Conservation (phyloP, 1,284 basidiomycete species). For the Volvariella volvacea region DNA sequence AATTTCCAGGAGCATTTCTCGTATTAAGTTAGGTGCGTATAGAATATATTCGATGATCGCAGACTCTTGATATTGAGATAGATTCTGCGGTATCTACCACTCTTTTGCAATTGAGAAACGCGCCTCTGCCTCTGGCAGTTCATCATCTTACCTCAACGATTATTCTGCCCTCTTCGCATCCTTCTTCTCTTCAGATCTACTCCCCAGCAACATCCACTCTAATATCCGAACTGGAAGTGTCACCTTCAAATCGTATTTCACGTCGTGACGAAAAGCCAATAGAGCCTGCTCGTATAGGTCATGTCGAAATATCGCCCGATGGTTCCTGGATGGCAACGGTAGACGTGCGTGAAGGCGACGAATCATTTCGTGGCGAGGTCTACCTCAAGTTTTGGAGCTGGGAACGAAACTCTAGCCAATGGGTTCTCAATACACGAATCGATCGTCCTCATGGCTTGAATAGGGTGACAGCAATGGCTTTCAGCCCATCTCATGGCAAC, state of each 20-base stretch:
- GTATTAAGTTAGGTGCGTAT: constrained; percentile 73
- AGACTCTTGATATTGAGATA: constrained; percentile 16
- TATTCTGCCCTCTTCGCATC: constrained; percentile 89
- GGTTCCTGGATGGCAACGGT: constrained; percentile 95
- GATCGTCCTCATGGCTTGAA: constrained; percentile 79
- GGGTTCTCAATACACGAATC: constrained; percentile 85
- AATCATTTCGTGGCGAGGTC: constrained; percentile 57
- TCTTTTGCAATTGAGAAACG: constrained; percentile 32
- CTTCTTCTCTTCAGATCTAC: constrained; percentile 91
- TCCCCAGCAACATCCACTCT: constrained; percentile 69
- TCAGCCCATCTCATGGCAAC: constrained; percentile 42
- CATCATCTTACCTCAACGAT: constrained; percentile 70
- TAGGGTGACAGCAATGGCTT: constrained; percentile 64
- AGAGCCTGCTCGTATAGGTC: constrained; percentile 75
- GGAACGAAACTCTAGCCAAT: constrained; percentile 51
- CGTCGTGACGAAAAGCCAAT: constrained; percentile 75
- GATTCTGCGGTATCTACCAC: constrained; percentile 39
- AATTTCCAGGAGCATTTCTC: constrained; percentile 69
- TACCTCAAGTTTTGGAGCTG: constrained; percentile 92
- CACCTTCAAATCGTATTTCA: constrained; percentile 89
- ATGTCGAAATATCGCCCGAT: constrained; percentile 55
- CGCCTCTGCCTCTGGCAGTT: constrained; percentile 57
- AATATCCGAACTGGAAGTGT: constrained; percentile 85
- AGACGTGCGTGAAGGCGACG: constrained; percentile 70
- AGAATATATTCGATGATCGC: background rate